These are phyloP conservation scores for Ilex aquifolium DNA, from an alignment of 257 asterid genomes.

Conservation along the genomic window DNA sequence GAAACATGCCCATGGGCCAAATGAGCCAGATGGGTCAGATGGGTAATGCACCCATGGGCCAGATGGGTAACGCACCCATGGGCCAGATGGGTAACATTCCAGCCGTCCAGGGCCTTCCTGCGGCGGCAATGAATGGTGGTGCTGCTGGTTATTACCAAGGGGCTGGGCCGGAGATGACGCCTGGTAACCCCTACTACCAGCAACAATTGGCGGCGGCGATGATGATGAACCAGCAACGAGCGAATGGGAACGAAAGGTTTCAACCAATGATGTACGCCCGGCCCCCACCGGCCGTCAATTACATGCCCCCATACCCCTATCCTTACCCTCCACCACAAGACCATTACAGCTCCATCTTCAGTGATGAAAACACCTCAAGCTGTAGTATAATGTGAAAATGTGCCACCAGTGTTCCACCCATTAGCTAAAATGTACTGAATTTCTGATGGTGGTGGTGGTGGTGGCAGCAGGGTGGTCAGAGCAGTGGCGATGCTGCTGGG, in stretches of 20 bases:
- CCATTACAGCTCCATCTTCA: neutral
- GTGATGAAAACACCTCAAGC: neutral
- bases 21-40: slow-evolving; percentile 42
- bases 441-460: too few species aligned
- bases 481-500: too few species aligned
- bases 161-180: slow-evolving; percentile 43
- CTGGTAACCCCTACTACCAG: slow-evolving; percentile 58
- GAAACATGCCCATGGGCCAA: slow-evolving; percentile 33
- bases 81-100: slow-evolving; percentile 51
- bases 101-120: slow-evolving; percentile 65
- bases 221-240: slow-evolving; percentile 96
- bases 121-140: slow-evolving; percentile 39
- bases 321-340: slow-evolving; percentile 25
- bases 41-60: slow-evolving; percentile 48
- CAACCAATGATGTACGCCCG: slow-evolving; percentile 98
- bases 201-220: slow-evolving; percentile 58
- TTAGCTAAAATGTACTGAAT: too few species aligned
- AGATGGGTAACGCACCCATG: slow-evolving; percentile 52
- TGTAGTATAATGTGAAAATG: neutral
- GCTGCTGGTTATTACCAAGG: slow-evolving; percentile 49
- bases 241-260: slow-evolving; percentile 80
- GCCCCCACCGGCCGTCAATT: slow-evolving; percentile 84
- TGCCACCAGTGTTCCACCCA: too few species aligned
- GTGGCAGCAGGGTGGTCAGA: too few species aligned
- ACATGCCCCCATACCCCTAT: slow-evolving; percentile 62